Evolutionary conservation across 352 stramenopile species (phyloP).

Genomic region (Phytophthora tentaculata): DNA sequence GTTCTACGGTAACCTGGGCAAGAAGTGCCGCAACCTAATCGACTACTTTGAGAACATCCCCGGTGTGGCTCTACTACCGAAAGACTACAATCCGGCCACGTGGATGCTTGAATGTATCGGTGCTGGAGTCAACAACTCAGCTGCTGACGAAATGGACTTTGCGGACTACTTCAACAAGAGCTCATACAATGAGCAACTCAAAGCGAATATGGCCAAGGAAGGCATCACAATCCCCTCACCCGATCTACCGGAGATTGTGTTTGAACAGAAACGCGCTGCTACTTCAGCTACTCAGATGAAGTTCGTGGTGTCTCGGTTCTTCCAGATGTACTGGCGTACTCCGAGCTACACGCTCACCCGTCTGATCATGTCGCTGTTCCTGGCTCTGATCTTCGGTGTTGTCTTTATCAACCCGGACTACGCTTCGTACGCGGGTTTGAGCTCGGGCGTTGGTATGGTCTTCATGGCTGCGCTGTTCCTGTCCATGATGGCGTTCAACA

Average conservation of each 20-base stretch:
- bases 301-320: conserved; percentile 35
- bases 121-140: conserved; percentile 38
- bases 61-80: conserved; percentile 20
- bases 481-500: conserved; percentile 63
- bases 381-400: conserved; percentile 72
- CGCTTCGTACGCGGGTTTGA: conserved; percentile 36
- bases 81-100: conserved; percentile 47
- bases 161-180: conserved; percentile 29
- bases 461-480: conserved; percentile 77
- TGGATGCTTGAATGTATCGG: conserved; percentile 51
- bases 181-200: conserved; percentile 10
- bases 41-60: conserved; percentile 46
- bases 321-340: conserved; percentile 31
- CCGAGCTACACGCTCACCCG: conserved; percentile 70
- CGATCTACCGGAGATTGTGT: conserved; percentile 29
- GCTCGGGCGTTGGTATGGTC: conserved; percentile 64
- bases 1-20: conserved; percentile 1
- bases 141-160: conserved; percentile 27
- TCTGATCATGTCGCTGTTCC: conserved; percentile 58
- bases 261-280: conserved; percentile 36
- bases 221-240: conserved; percentile 28
- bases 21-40: conserved; percentile 38
- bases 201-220: conserved; percentile 19
- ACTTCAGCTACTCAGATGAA: conserved; percentile 30
- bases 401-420: conserved; percentile 55